These are phyloP conservation scores for Phytophthora meadii DNA, from an alignment of 352 stramenopile species.

Conservation along the genomic window DNA sequence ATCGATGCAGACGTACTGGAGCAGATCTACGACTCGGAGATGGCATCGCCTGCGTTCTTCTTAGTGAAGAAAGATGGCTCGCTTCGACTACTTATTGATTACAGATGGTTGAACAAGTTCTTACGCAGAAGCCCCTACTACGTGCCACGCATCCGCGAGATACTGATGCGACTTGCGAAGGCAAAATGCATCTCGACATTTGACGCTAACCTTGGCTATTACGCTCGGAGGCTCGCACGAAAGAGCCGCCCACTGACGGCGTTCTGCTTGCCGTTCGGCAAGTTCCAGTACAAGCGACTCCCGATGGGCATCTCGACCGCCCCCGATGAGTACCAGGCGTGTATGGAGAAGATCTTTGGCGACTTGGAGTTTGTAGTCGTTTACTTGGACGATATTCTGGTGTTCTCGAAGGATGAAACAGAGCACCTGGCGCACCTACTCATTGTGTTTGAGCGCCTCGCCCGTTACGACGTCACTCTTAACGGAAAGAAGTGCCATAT, in stretches of 20 bases:
- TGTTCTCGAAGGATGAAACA: constrained; percentile 9
- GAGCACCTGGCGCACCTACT: constrained; percentile 14
- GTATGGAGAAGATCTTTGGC: constrained; percentile 12
- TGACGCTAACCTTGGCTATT: constrained; percentile 26
- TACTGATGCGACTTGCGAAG: constrained; percentile 1
- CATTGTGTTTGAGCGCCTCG: constrained; percentile 7
- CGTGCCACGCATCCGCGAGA: constrained; percentile 1
- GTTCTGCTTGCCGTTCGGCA: constrained; percentile 11
- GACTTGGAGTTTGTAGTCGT: constrained; percentile 17
- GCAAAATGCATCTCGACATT: constrained; percentile 18
- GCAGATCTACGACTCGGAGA: no score
- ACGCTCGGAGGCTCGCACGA: constrained; percentile 1
- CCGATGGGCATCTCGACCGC: constrained; percentile 19
- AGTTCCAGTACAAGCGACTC: constrained; percentile 14
- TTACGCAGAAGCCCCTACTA: no score
- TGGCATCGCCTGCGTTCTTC: no score
- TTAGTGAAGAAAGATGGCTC: no score
- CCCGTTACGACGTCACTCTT: constrained; percentile 14
- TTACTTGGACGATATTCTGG: constrained; percentile 18
- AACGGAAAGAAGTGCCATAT: constrained; percentile 24
- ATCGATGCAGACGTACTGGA: no score
- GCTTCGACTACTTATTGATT: no score
- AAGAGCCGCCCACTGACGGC: neutral
- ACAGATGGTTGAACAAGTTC: no score
- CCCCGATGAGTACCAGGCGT: constrained; percentile 19